Conservation (phyloP, 768 basidiomycete genomes). For the Termitomyces sp. region DNA sequence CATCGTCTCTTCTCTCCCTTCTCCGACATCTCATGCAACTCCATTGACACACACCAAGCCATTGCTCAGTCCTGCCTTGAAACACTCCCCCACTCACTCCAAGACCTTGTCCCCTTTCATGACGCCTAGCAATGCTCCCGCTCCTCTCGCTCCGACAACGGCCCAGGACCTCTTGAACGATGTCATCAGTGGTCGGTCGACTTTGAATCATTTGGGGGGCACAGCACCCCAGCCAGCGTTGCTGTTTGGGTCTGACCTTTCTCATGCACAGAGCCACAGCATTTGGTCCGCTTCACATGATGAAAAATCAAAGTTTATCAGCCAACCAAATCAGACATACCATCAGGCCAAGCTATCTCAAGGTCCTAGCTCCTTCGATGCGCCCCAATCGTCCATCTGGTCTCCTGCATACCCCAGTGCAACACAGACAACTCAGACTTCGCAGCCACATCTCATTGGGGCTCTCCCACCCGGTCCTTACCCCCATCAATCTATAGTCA, state of each 20-base stretch:
- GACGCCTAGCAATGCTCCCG: constrained; percentile 7
- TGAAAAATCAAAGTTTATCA: constrained; percentile 36
- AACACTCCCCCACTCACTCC: constrained; percentile 28
- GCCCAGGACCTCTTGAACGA: constrained; percentile 66
- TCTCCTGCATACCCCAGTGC: constrained; percentile 25
- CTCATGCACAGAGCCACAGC: constrained; percentile 43
- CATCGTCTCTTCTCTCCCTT: constrained; percentile 23
- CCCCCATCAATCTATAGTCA: constrained; percentile 8
- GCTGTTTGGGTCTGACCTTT: constrained; percentile 49
- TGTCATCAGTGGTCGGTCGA: constrained; percentile 36
- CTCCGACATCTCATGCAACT: constrained; percentile 29
- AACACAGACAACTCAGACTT: constrained; percentile 28
- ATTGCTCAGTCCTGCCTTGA: constrained; percentile 24
- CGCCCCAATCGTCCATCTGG: constrained; percentile 35
- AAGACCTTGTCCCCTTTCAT: constrained; percentile 19
- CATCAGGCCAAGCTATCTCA: constrained; percentile 27
- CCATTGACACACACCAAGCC: constrained; percentile 33
- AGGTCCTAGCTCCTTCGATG: constrained; percentile 19
- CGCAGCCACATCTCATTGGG: constrained; percentile 25
- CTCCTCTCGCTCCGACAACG: constrained; percentile 44
- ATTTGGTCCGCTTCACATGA: constrained; percentile 68
- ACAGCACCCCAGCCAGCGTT: constrained; percentile 39
- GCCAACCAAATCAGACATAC: constrained; percentile 27
- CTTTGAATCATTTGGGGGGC: constrained; percentile 19
- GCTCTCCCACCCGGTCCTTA: constrained; percentile 12